Evolutionary conservation across 306 rosid genomes (phyloP), one percentile per base, ranked within the genome.

Genomic region (Phaseolus lunatus): DNA sequence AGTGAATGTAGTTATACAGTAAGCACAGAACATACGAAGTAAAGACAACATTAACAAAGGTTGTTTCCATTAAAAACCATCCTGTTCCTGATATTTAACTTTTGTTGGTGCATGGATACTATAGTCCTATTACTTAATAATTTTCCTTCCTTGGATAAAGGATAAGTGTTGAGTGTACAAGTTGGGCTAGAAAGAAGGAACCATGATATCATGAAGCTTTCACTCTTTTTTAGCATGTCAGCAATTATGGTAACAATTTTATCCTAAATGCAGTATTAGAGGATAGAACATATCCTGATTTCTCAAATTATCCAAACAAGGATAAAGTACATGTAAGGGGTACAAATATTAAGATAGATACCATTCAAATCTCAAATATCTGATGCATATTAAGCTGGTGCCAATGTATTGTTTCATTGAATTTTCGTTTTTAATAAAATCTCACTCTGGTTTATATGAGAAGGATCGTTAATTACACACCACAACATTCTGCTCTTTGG

Each of bases 21-120:
- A n/a, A n/a, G n/a, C n/a, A n/a, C 18, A 58, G 14, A 79, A 80
- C 58, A 33, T 72, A 20, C 50, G 53, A 64, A 71, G 79, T 72
- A 72, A 14, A 76, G 61, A 27, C 29, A 52, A 27, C 18, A 62
- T 22, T 53, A 53, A 20, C 58, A 52, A 53, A 54, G 19, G 27
- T 23, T 71, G 41, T 56, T 75, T 70, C 80, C 37, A 58, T 35
- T 31, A 59, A 73, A 31, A 47, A 57, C 14, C 45, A 54, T 65
- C 31, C 70, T 56, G 54, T 20, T 23, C 23, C 18, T 80, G 61
- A 13, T 20, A n/a, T 15, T 54, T 35, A 27, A 10, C 33, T n/a
- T 48, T 11, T 18, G 59, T 27, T 64, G 65, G 48, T 64, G 29
- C 15, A 18, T 72, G 37, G 57, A 50, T 37, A 76, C 66, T n/a